Conservation (phyloP, 768 basidiomycete genomes). For the Lactarius pseudohatsudake region DNA sequence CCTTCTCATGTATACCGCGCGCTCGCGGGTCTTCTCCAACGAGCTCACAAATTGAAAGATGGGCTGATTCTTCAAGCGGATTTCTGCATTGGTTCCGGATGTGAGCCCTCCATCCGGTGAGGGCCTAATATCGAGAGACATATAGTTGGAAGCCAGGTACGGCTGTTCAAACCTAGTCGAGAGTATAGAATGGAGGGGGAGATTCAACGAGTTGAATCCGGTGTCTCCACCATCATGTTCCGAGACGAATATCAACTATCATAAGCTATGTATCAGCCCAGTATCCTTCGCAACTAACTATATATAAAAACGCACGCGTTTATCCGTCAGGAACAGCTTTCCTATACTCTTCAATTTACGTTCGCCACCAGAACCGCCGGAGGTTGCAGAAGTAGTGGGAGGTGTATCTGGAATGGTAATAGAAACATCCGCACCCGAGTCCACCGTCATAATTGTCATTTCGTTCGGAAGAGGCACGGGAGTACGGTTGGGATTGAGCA, state of each 20-base stretch:
- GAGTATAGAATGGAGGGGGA: constrained; percentile 65
- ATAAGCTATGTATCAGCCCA: neutral
- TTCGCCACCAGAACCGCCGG: constrained; percentile 54
- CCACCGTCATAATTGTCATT: constrained; percentile 53
- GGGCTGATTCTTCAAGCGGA: constrained; percentile 64
- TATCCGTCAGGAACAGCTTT: constrained; percentile 64
- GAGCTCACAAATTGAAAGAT: constrained; percentile 73
- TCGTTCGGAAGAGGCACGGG: constrained; percentile 69
- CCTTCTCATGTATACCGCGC: constrained; percentile 71
- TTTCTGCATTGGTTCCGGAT: constrained; percentile 60
- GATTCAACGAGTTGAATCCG: constrained; percentile 44
- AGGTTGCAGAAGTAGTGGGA: constrained; percentile 42
- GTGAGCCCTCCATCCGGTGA: constrained; percentile 65
- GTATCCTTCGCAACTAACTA: neutral
- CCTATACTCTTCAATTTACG: constrained; percentile 63
- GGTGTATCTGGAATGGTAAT: constrained; percentile 57
- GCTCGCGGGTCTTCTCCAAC: constrained; percentile 76
- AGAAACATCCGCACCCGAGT: constrained; percentile 56
- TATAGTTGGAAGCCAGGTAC: constrained; percentile 65
- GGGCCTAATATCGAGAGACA: constrained; percentile 65
- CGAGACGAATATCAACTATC: constrained; percentile 60
- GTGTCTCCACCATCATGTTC: constrained; percentile 25
- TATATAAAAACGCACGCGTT: constrained; percentile 51
- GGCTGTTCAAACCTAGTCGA: constrained; percentile 77
- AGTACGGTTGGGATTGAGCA: constrained; percentile 55